Base-by-base conservation (phyloP, 177 flowering plant species). In the Vitis hybrid region DNA sequence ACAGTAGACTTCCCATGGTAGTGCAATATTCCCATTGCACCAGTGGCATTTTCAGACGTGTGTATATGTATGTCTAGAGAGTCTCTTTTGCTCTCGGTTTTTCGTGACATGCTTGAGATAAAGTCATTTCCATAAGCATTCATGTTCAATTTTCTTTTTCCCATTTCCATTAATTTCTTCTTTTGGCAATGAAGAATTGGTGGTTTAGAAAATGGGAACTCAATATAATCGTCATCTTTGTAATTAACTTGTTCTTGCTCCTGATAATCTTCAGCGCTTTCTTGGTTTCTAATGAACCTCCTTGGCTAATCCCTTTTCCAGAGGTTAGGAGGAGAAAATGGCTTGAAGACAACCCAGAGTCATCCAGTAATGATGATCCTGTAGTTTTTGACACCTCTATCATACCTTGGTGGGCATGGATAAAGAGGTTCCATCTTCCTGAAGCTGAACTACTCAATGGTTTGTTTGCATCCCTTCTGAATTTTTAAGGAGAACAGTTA, bases 321-420 rank as follows among this genome's bases (percentile, higher is more conserved):
- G 98, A 93, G 87, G 98, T 82, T 66, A 90, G 79, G 83, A 93
- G 99, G 83, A 85, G 99, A 75, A 91, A 93, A 74, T 91, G 98
- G 99, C 83, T 93, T 11, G 82, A 87, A 80, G 84, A 78, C 19
- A 92, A 85, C 62, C 99, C 97, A 3, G 95, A 90, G 78, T 75
- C 99, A 65, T 86, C 98, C 65, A 93, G 84, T 67, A 96, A 96
- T 65, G 94, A 93, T 40, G 85, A 84, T 18, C 99, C 97, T 60
- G 76, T 95, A 13, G 80, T 88, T 55, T 95, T 96, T 67, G 98
- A 93, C 80, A 96, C 99, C 27, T 90, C 98, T 66, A 91, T 89
- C 48, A 78, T 96, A 32, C 99, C 99, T 9, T 96, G 98, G 99
- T 96, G 99, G 99, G 91, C 97, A 68, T 96, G 99, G 99, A 77